Evolutionary conservation across 495 filamentous ascomycete genomes (phyloP), one percentile per base, ranked within the genome.

Genomic region (Xylaria palmicola): DNA sequence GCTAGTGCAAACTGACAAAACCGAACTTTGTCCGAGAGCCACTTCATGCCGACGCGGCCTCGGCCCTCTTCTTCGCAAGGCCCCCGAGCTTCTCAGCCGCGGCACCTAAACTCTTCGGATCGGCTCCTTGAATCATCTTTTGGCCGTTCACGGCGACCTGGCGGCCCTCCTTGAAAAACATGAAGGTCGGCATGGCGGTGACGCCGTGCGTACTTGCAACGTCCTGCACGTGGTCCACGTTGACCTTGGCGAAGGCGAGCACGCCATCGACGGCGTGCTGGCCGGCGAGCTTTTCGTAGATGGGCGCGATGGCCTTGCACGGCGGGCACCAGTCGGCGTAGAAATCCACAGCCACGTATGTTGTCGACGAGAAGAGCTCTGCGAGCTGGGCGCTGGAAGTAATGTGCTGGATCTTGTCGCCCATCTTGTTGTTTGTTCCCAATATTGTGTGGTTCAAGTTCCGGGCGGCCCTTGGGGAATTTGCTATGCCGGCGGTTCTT

Each of bases 81-180:
- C 62, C 64, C 3, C 60, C 66, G n/a, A 78, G 59, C 64, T 72
- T 72, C 63, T 62, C 67, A 1, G 65, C 74, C 1, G 74, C 60
- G 12, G 67, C 65, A 3, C 58, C 32, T 17, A 80, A 62, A n/a
- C 55, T 55, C 20, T 40, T 39, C 8, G 73, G 71, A 52, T 79
- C 72, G 4, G 75, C 76, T 34, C 76, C 76, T 24, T 64, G 67
- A 22, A 79, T 70, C 56, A 62, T 45, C 1, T 53, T 60, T 64
- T 71, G 63, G 15, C 71, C 91, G 60, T 87, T 87, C 52, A 79
- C 79, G 34, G 91, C 81, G 52, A 83, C 80, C 59, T 85, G 80
- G 53, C 82, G 74, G 60, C 87, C 85, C 56, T 88, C 84, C 71
- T 91, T 87, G 78, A 97, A 90, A 66, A 95, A 84, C 55, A 96